Evolutionary conservation across 163 green algal species (phyloP).

Genomic region (Trebouxia gelatinosa): DNA sequence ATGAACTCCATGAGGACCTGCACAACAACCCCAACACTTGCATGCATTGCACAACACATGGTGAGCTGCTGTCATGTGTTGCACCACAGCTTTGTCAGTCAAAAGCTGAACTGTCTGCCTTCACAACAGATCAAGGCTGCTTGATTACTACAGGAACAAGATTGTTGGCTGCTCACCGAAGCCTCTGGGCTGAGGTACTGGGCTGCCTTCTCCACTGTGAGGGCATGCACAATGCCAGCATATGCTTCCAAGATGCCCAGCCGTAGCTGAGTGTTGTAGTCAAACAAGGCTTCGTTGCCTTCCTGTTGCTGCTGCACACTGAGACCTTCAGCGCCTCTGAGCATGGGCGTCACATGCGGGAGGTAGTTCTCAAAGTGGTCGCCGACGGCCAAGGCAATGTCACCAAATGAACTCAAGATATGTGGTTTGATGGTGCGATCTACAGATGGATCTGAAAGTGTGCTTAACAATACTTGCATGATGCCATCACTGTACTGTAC

Average conservation of each 20-base stretch:
- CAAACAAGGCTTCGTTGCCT: slow-evolving; percentile 69
- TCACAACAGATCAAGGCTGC: too few species aligned
- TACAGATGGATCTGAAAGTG: slow-evolving; percentile 70
- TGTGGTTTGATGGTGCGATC: slow-evolving; percentile 94
- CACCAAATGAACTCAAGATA: slow-evolving; percentile 91
- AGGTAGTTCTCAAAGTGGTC: slow-evolving; percentile 77
- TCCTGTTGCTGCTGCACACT: slow-evolving; percentile 56
- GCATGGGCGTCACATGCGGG: slow-evolving; percentile 58
- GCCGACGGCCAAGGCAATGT: slow-evolving; percentile 91
- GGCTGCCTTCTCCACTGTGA: slow-evolving; percentile 55
- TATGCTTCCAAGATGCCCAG: slow-evolving; percentile 94
- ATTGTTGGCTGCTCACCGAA: too few species aligned
- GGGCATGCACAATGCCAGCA: slow-evolving; percentile 89
- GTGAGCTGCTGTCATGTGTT: neutral
- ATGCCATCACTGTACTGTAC: slow-evolving; percentile 82
- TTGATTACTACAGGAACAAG: too few species aligned
- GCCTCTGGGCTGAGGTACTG: slow-evolving; percentile 42
- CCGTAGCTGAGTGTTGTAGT: slow-evolving; percentile 94
- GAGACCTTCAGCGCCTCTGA: slow-evolving; percentile 59
- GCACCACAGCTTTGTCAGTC: neutral
- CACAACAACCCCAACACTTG: neutral
- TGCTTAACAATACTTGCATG: slow-evolving; percentile 56
- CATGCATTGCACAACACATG: neutral
- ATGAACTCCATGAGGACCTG: slow-evolving; percentile 74
- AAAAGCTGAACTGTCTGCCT: neutral